These are phyloP conservation scores for Nicotiana undulata DNA, from an alignment of 257 asterid genomes.

Conservation along the genomic window DNA sequence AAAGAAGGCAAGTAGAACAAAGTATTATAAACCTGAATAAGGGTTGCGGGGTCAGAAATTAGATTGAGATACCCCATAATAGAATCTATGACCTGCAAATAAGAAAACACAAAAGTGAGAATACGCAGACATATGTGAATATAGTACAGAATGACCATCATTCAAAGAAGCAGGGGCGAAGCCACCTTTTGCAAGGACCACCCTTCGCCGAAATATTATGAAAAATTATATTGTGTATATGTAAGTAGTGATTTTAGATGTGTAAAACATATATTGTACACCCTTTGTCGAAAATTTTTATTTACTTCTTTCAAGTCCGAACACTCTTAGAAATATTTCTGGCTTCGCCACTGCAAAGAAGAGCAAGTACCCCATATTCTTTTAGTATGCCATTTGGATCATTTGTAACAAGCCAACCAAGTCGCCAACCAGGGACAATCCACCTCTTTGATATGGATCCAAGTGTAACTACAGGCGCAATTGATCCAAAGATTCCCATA, in stretches of 20 bases:
- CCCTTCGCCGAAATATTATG: too few relatives aligned
- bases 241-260: too few relatives aligned
- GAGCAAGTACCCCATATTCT: constrained; percentile 38
- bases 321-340: too few relatives aligned
- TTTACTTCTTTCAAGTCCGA: too few relatives aligned
- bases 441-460: constrained; percentile 74
- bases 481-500: constrained; percentile 46
- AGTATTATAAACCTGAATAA: constrained; percentile 53
- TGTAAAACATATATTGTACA: too few relatives aligned
- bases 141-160: not conserved
- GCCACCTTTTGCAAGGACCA: too few relatives aligned
- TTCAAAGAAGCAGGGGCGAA: too few relatives aligned
- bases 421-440: constrained; percentile 74
- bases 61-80: constrained; percentile 52
- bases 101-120: not conserved
- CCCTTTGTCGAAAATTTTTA: too few relatives aligned
- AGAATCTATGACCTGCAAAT: constrained; percentile 67
- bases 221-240: too few relatives aligned
- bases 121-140: not conserved
- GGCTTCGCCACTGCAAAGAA: not conserved
- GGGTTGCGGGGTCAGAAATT: constrained; percentile 62
- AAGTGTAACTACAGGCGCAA: constrained; percentile 43
- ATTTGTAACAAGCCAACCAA: constrained; percentile 57
- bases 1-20: not conserved
- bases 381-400: constrained; percentile 57